phyloP scores from a whole-genome alignment of 805 yeast species.

The Henningerozyma blattae region DNA sequence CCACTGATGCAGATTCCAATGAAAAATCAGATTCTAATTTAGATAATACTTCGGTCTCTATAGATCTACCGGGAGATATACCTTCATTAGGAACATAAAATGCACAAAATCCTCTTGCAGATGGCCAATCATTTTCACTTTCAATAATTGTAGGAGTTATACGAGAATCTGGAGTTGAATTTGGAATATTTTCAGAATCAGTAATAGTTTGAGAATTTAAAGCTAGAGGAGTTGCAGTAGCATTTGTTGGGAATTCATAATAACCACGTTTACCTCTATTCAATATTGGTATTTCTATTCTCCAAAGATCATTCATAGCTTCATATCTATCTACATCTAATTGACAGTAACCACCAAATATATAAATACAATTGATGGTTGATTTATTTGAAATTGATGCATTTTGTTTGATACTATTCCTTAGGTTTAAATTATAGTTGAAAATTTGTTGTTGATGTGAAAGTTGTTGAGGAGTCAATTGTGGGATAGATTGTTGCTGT shows the following conservation, averaged over 20 bases:
- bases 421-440: not conserved
- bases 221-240: conserved; percentile 26
- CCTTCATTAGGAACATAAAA: conserved; percentile 16
- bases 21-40: conserved; percentile 13
- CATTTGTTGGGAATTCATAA: conserved; percentile 27
- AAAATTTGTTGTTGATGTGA: not conserved
- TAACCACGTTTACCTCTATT: conserved; percentile 26
- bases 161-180: conserved; percentile 5
- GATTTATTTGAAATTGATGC: not conserved
- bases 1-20: conserved; percentile 5
- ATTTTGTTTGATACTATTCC: not conserved
- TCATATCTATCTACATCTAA: conserved; percentile 21
- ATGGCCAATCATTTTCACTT: too few relatives aligned
- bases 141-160: too few relatives aligned
- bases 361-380: conserved; percentile 15
- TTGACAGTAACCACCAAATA: conserved; percentile 39
- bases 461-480: too few relatives aligned
- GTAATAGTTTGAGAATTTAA: conserved; percentile 11
- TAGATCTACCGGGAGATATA: conserved; percentile 4
- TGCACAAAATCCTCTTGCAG: conserved; percentile 28
- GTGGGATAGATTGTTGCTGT: not conserved
- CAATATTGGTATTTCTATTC: conserved; percentile 27
- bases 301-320: conserved; percentile 32
- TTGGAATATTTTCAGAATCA: conserved; percentile 6
- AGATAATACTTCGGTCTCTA: conserved; percentile 10